Percentiles rank a stretch among this genome's conserved stretches.
Conservation (phyloP, 2,329 filamentous ascomycete genomes). For the Metarhizium guizhouense region DNA sequence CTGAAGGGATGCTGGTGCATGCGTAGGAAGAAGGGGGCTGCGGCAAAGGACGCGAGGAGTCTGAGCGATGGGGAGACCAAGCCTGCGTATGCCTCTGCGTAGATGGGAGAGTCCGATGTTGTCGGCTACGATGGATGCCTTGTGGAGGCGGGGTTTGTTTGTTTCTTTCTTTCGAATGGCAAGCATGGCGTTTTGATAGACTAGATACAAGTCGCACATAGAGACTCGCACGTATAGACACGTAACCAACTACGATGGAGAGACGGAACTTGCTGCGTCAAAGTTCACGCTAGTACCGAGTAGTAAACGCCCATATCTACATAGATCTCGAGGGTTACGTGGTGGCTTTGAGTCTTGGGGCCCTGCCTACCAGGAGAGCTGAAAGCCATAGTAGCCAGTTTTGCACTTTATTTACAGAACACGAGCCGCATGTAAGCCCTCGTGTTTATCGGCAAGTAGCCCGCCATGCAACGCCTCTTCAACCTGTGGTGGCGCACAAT, state of each 20-base stretch:
- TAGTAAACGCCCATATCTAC: background rate
- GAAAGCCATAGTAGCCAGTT: too few species aligned
- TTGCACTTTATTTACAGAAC: too few species aligned
- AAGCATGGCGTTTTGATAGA: too few species aligned
- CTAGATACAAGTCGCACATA: too few species aligned
- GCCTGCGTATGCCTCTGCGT: background rate
- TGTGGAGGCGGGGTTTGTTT: background rate
- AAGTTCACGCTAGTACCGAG: background rate
- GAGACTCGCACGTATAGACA: too few species aligned
- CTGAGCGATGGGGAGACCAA: background rate
- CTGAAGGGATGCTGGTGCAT: slow-evolving; percentile 18
- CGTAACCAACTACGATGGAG: too few species aligned
- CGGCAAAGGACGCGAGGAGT: background rate
- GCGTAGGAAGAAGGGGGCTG: background rate
- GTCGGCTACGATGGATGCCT: background rate
- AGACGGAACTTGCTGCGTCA: background rate
- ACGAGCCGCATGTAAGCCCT: too few species aligned
- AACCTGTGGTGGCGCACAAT: too few species aligned
- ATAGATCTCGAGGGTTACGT: too few species aligned
- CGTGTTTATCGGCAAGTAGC: too few species aligned
- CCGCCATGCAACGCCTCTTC: too few species aligned
- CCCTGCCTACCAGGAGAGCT: background rate
- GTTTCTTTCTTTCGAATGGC: background rate
- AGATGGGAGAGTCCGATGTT: background rate
- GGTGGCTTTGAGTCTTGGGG: too few species aligned